phyloP scores from a whole-genome alignment of 257 asterid species.

The Przewalskia tangutica region DNA sequence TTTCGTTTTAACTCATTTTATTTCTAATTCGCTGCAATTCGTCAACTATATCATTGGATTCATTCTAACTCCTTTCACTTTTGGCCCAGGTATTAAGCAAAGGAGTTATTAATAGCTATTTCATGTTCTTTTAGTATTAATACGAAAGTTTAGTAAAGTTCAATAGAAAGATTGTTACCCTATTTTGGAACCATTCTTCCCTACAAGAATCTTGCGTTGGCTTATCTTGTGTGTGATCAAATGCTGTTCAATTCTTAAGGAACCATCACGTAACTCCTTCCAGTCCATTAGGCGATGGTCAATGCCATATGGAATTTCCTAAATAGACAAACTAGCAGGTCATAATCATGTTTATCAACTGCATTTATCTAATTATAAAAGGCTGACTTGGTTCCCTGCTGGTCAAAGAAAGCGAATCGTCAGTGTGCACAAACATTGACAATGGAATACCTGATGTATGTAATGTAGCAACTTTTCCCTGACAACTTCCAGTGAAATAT shows the following conservation, averaged over 20 bases:
- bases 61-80: no score
- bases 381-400: not conserved
- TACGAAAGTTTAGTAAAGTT: not conserved
- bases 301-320: slow-evolving; percentile 88
- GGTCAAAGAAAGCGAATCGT: not conserved
- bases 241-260: slow-evolving; percentile 92
- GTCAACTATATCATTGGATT: no score
- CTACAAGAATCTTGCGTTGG: slow-evolving; percentile 88
- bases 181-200: slow-evolving; percentile 75
- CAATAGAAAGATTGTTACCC: slow-evolving; percentile 34
- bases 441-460: slow-evolving; percentile 71
- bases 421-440: not conserved
- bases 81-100: not conserved
- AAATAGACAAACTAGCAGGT: slow-evolving; percentile 10
- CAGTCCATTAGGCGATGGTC: slow-evolving; percentile 88
- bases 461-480: slow-evolving; percentile 72
- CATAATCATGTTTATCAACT: not conserved
- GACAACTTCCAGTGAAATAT: slow-evolving; percentile 79
- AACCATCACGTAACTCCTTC: slow-evolving; percentile 88
- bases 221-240: slow-evolving; percentile 81
- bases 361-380: not conserved
- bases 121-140: not conserved
- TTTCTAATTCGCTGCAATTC: no score
- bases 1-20: no score
- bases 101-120: not conserved